Percentiles rank a stretch among this genome's conserved stretches.
These are phyloP conservation scores for Serendipita indica DNA, from an alignment of 768 basidiomycete species.

Conservation along the genomic window DNA sequence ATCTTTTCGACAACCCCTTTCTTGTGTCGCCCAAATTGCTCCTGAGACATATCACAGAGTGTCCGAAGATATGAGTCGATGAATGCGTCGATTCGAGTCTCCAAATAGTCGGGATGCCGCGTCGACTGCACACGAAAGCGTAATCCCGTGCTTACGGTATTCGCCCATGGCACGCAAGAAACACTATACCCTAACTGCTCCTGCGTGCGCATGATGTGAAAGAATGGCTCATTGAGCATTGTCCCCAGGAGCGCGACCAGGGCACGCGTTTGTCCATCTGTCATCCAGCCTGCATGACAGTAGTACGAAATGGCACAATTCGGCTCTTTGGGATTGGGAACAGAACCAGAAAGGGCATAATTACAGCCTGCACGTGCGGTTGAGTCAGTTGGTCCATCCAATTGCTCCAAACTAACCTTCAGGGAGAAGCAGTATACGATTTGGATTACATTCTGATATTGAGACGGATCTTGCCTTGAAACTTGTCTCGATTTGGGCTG, in stretches of 20 bases:
- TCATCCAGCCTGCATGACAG: constrained; percentile 50
- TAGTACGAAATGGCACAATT: constrained; percentile 84
- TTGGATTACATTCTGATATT: background rate
- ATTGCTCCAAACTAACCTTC: background rate
- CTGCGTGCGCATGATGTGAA: constrained; percentile 79
- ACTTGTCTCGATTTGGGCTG: background rate
- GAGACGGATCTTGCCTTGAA: background rate
- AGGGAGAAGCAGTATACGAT: background rate
- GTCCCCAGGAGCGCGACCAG: constrained; percentile 46
- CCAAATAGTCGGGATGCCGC: constrained; percentile 60
- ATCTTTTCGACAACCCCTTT: constrained; percentile 61
- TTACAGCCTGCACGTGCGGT: background rate
- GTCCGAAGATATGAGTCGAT: constrained; percentile 53
- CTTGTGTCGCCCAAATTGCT: constrained; percentile 68
- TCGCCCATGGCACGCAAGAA: constrained; percentile 37
- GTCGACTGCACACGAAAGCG: constrained; percentile 73
- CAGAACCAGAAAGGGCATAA: background rate
- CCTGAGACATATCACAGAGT: constrained; percentile 52
- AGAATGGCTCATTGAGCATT: constrained; percentile 80
- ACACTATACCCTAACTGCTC: constrained; percentile 96
- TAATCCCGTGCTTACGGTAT: background rate
- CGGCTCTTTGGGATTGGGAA: constrained; percentile 35
- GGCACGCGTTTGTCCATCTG: background rate
- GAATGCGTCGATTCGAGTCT: constrained; percentile 80
- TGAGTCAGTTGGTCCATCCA: too few relatives aligned